Base-by-base conservation (phyloP, 1,139 yeast species). In the Kodamaea arcana region DNA sequence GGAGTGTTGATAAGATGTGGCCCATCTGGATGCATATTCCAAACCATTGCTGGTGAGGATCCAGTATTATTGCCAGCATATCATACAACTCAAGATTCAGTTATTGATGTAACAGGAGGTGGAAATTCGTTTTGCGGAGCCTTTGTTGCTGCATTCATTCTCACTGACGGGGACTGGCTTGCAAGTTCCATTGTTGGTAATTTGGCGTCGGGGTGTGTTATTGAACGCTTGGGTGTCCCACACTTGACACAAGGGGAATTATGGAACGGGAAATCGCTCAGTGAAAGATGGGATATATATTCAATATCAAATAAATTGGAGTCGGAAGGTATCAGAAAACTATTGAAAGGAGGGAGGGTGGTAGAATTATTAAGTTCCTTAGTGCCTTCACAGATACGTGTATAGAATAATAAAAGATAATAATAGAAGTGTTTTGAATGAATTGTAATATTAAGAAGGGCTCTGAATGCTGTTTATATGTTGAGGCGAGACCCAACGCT, bases 41-140 rank as follows among this genome's bases (percentile, higher is more conserved):
- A 45, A 27, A 46, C 49, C 13, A 33, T 39, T 4, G 40, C 32
- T 13, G 41, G 39, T 10, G 33, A 44, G 30, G 36, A 50, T 4
- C 40, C 48, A 10, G 22, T 27, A 4, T 68, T 79, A 75, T 69
- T 78, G 21, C 92, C 94, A 0, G 88, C 96, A 0, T 90, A 82
- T 52, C 95, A 86, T 51, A 58, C 56, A 30, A 64, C 56, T 39
- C 73, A 65, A 40, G 44, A 48, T 3, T 57, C 60, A 24, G 92
- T 88, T 1, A 61, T 78, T 2, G 97, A 90, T 54, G 95, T 95
- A 0, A 90, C 97, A 0, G 97, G 97, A 0, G 96, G 95, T 3
- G 97, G 97, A 0, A 90, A 90, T 53, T 70, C 94, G 0, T 88
- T 83, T 55, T 76, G 92, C 39, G 97, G 97, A 1, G 95, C 83